Evolutionary conservation across 805 yeast species (phyloP).

Genomic region (Saturnispora besseyi): DNA sequence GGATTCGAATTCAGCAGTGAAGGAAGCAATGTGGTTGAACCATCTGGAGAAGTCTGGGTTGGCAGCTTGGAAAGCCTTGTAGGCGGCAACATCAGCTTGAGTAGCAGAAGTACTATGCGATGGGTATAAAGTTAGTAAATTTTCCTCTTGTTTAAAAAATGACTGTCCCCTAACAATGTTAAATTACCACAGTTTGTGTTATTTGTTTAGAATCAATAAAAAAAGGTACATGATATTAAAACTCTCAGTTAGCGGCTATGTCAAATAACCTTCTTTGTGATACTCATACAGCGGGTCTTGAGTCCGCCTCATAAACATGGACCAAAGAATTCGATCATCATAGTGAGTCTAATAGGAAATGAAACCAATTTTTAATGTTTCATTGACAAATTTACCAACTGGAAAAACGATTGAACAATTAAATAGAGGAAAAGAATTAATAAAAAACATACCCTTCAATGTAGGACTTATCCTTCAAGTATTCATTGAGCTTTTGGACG

Average conservation of each 20-base stretch:
- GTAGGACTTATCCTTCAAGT: constrained; percentile 90
- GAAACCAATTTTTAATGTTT: background rate
- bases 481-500: constrained; percentile 65
- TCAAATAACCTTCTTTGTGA: constrained; percentile 36
- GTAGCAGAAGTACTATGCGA: constrained; percentile 67
- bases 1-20: constrained; percentile 72
- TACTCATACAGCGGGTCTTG: constrained; percentile 95
- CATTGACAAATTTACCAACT: background rate
- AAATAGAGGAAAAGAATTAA: background rate
- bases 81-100: constrained; percentile 91
- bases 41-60: constrained; percentile 96
- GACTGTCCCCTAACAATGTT: no score
- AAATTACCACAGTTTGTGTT: background rate
- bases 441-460: constrained; percentile 76
- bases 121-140: constrained; percentile 9
- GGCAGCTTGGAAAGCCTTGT: constrained; percentile 86
- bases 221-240: background rate
- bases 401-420: background rate
- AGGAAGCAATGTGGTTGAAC: constrained; percentile 97
- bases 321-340: constrained; percentile 75
- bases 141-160: no score
- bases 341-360: constrained; percentile 13
- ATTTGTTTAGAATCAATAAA: background rate
- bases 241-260: constrained; percentile 15
- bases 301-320: constrained; percentile 96